A percentile compares a stretch with the other conserved stretches of the same genome.
Evolutionary conservation across 139 green algal species (phyloP).

Genomic region (Microglena sp.): DNA sequence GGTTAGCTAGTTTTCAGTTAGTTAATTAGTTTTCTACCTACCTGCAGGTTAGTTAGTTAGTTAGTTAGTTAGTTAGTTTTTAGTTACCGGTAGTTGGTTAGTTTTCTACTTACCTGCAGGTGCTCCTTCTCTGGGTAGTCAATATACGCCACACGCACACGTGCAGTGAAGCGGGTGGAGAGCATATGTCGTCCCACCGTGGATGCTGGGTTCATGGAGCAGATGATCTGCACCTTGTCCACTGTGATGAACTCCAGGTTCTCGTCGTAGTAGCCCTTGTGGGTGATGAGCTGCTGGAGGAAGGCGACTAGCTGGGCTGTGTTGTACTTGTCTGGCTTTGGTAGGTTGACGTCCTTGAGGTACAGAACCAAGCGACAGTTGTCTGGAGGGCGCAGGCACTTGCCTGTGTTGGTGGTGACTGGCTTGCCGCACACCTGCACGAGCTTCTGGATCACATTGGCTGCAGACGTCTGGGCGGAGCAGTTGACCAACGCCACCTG

Average conservation of each 20-base stretch:
- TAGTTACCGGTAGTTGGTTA: too few species aligned
- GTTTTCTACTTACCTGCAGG: slow-evolving; percentile 6
- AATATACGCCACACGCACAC: slow-evolving; percentile 43
- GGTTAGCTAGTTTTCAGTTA: too few species aligned
- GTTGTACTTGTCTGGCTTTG: slow-evolving; percentile 69
- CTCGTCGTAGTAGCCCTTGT: slow-evolving; percentile 68
- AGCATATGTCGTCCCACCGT: slow-evolving; percentile 50
- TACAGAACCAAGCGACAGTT: slow-evolving; percentile 55
- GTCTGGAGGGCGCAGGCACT: slow-evolving; percentile 52
- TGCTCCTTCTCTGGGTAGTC: slow-evolving; percentile 29
- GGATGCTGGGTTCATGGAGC: slow-evolving; percentile 51
- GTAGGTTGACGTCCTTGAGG: slow-evolving; percentile 56
- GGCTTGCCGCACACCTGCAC: slow-evolving; percentile 66
- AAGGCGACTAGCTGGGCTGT: slow-evolving; percentile 70
- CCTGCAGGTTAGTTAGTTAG: too few species aligned
- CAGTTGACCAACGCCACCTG: slow-evolving; percentile 59
- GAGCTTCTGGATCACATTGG: slow-evolving; percentile 67
- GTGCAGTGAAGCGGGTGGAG: slow-evolving; percentile 50
- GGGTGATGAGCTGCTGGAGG: slow-evolving; percentile 72
- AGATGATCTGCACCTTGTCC: slow-evolving; percentile 54
- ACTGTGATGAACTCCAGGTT: slow-evolving; percentile 65
- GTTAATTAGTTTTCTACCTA: too few species aligned
- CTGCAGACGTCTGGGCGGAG: slow-evolving; percentile 61
- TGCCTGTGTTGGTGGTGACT: slow-evolving; percentile 47
- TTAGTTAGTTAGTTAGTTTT: too few species aligned